Percentiles rank a stretch among this genome's conserved stretches.
phyloP scores from a whole-genome alignment of 2,329 filamentous ascomycete species.

The Claviceps paspali region DNA sequence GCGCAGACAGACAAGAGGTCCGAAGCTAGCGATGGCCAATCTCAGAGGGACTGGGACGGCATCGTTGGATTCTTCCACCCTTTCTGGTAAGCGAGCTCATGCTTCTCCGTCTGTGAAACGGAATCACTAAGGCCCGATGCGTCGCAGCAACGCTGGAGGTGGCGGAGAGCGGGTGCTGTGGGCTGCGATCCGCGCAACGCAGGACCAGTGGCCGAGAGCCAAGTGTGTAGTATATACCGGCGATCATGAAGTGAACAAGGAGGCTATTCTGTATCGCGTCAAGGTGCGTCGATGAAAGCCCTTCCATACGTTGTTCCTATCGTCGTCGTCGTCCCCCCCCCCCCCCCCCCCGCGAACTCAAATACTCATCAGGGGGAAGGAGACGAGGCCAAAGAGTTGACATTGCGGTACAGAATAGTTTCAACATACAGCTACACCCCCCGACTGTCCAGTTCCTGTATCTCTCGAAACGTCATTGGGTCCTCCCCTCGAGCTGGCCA shows the following conservation, averaged over 20 bases:
- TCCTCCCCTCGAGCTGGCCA: conserved; percentile 77
- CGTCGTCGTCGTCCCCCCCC: too few species aligned
- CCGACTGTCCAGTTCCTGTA: conserved; percentile 81
- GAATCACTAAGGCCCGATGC: conserved; percentile 2
- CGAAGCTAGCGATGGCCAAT: conserved; percentile 15
- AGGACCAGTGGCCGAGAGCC: conserved; percentile 74
- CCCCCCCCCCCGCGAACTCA: too few species aligned
- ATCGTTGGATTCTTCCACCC: conserved; percentile 95
- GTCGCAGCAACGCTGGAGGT: conserved; percentile 71
- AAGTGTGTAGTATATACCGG: conserved; percentile 91
- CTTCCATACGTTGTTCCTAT: too few species aligned
- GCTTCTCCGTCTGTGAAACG: background rate
- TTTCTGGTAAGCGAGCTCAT: conserved; percentile 54
- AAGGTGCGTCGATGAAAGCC: conserved; percentile 33
- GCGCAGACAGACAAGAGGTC: conserved; percentile 40
- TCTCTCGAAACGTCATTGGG: conserved; percentile 72
- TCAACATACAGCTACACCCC: conserved; percentile 80
- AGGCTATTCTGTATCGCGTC: conserved; percentile 61
- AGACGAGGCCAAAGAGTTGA: background rate
- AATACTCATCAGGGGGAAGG: too few species aligned
- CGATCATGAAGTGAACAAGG: conserved; percentile 76
- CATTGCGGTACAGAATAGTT: conserved; percentile 46
- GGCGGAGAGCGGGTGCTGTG: conserved; percentile 93
- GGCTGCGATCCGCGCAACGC: conserved; percentile 85
- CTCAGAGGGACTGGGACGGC: conserved; percentile 55